Evolutionary conservation across 106 monocot species (phyloP).

Genomic region (Chionographis japonica): DNA sequence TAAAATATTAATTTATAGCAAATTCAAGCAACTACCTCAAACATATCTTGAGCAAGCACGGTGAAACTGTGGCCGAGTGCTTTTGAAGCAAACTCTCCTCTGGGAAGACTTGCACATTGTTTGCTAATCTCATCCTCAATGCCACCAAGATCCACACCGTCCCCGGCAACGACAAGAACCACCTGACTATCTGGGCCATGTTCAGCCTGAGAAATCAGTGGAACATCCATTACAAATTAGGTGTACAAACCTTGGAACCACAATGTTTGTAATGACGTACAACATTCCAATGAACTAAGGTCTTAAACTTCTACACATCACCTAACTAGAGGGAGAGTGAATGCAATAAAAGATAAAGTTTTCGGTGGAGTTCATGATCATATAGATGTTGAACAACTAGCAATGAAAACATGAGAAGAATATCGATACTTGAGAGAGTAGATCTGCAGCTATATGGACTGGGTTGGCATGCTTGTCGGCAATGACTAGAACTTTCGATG

Average conservation of each 20-base stretch:
- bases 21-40: slow-evolving; percentile 46
- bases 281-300: too few species aligned
- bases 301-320: too few species aligned
- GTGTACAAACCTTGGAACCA: too few species aligned
- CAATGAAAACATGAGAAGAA: neutral
- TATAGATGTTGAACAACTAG: too few species aligned
- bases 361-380: too few species aligned
- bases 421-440: slow-evolving; percentile 78
- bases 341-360: too few species aligned
- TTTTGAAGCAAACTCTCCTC: slow-evolving; percentile 89
- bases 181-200: slow-evolving; percentile 99
- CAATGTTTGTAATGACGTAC: too few species aligned
- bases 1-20: neutral
- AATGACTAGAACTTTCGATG: slow-evolving; percentile 92
- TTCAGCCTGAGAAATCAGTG: slow-evolving; percentile 61
- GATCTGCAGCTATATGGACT: slow-evolving; percentile 82
- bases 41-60: slow-evolving; percentile 70
- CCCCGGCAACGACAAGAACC: slow-evolving; percentile 85
- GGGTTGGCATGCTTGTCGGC: slow-evolving; percentile 89
- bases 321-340: too few species aligned
- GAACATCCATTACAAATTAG: neutral
- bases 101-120: slow-evolving; percentile 72
- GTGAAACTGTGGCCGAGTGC: slow-evolving; percentile 87
- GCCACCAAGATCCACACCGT: slow-evolving; percentile 55
- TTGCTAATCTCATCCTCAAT: slow-evolving; percentile 72